Evolutionary conservation across 805 yeast genomes (phyloP).

Genomic region (Monosporozyma solicola): DNA sequence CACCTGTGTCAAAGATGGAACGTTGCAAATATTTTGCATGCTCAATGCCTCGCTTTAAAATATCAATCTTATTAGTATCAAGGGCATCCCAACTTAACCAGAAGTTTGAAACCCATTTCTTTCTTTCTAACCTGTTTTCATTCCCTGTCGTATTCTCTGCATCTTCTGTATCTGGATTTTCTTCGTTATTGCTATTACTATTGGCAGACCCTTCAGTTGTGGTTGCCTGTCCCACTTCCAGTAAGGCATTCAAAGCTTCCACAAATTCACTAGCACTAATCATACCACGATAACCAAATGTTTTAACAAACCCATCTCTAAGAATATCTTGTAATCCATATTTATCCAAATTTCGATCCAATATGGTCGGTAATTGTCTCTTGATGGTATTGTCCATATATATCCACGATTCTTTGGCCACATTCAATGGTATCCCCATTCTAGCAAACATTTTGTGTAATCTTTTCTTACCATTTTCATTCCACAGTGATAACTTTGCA

Average conservation of each 20-base stretch:
- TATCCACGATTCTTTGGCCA: conserved; percentile 88
- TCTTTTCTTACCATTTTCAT: conserved; percentile 80
- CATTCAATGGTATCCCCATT: conserved; percentile 86
- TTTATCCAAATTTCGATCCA: conserved; percentile 57
- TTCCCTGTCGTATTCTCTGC: conserved; percentile 26
- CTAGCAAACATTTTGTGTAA: conserved; percentile 88
- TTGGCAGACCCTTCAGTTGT: conserved; percentile 19
- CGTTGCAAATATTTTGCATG: conserved; percentile 80
- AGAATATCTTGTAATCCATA: conserved; percentile 79
- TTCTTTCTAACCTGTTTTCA: conserved; percentile 35
- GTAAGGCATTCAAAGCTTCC: conserved; percentile 74
- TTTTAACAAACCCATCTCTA: conserved; percentile 77
- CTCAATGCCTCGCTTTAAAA: conserved; percentile 48
- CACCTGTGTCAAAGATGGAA: conserved; percentile 78
- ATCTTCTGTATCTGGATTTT: conserved; percentile 22
- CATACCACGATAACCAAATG: conserved; percentile 80
- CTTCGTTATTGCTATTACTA: conserved; percentile 16
- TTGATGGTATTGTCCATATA: conserved; percentile 80
- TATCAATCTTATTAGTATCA: conserved; percentile 34
- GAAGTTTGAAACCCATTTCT: conserved; percentile 66
- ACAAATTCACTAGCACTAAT: conserved; percentile 90
- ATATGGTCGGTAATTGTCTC: conserved; percentile 57
- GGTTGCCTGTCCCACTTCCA: conserved; percentile 51
- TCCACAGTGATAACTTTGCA: conserved; percentile 80
- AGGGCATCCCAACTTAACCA: conserved; percentile 64